Evolutionary conservation across 495 filamentous ascomycete species (phyloP).

Genomic region (Tuber umbilicatum): DNA sequence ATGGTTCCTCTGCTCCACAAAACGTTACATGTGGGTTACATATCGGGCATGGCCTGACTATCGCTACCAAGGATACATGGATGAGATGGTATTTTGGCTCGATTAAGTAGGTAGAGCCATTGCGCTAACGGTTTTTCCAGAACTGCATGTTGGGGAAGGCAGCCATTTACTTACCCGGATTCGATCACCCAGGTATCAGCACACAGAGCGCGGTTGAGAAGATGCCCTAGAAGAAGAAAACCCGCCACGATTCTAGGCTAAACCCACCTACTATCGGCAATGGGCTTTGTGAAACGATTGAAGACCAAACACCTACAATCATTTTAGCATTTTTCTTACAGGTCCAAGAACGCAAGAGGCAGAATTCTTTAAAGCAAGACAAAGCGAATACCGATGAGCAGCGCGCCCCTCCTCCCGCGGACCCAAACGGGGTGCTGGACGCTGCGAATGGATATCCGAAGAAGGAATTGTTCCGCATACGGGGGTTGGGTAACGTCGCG

Average conservation of each 20-base stretch:
- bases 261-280: conserved; percentile 70
- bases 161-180: conserved; percentile 67
- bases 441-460: conserved; percentile 36
- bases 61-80: conserved; percentile 47
- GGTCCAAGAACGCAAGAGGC: conserved; percentile 76
- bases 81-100: conserved; percentile 32
- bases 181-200: conserved; percentile 70
- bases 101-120: background rate
- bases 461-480: conserved; percentile 38
- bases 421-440: conserved; percentile 67
- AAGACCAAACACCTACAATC: conserved; percentile 63
- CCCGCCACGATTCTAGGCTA: conserved; percentile 66
- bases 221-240: conserved; percentile 65
- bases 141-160: conserved; percentile 57
- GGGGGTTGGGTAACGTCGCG: conserved; percentile 23
- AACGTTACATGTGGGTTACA: conserved; percentile 69
- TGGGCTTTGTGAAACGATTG: conserved; percentile 71
- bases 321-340: conserved; percentile 81
- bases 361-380: conserved; percentile 82
- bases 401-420: conserved; percentile 74
- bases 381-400: conserved; percentile 92
- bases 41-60: conserved; percentile 61
- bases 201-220: conserved; percentile 75
- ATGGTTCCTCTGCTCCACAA: conserved; percentile 67
- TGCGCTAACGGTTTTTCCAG: conserved; percentile 56